Evolutionary conservation across 176 grass and related monocot genomes (phyloP).

Genomic region (Cymbopogon citratus): DNA sequence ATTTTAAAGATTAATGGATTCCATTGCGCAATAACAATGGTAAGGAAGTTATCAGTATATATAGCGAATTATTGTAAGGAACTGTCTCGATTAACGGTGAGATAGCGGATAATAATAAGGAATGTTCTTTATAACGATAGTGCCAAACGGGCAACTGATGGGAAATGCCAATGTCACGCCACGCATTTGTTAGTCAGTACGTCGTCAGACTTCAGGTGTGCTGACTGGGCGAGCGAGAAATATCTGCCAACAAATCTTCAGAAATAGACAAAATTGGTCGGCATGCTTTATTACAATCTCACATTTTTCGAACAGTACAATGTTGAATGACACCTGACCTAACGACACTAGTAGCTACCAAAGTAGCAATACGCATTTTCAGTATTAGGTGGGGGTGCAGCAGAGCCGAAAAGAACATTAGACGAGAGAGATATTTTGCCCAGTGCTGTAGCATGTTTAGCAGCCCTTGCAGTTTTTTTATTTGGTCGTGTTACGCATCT

Average conservation of each 20-base stretch:
- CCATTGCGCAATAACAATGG: too few species aligned
- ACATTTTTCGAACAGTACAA: conserved; percentile 25
- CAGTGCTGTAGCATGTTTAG: too few species aligned
- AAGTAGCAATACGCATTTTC: neutral
- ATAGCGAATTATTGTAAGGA: neutral
- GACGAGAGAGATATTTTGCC: neutral
- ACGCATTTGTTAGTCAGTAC: neutral
- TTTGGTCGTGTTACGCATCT: too few species aligned
- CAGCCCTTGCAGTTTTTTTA: too few species aligned
- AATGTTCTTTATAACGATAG: neutral
- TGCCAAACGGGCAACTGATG: neutral
- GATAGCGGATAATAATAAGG: neutral
- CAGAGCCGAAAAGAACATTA: conserved; percentile 16
- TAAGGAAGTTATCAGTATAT: too few species aligned
- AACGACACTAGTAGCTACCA: conserved; percentile 30
- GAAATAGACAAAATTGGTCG: neutral
- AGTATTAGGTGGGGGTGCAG: neutral
- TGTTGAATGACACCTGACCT: conserved; percentile 26
- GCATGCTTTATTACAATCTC: neutral
- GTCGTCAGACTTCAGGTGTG: neutral
- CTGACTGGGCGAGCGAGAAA: neutral
- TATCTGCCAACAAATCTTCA: neutral
- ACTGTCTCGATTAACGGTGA: neutral
- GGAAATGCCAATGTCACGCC: neutral
- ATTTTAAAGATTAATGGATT: neutral